A percentile compares a stretch with the other conserved stretches of the same genome.
These are phyloP conservation scores for Ganoderma multipileum DNA, from an alignment of 1,284 basidiomycete genomes.

Conservation along the genomic window DNA sequence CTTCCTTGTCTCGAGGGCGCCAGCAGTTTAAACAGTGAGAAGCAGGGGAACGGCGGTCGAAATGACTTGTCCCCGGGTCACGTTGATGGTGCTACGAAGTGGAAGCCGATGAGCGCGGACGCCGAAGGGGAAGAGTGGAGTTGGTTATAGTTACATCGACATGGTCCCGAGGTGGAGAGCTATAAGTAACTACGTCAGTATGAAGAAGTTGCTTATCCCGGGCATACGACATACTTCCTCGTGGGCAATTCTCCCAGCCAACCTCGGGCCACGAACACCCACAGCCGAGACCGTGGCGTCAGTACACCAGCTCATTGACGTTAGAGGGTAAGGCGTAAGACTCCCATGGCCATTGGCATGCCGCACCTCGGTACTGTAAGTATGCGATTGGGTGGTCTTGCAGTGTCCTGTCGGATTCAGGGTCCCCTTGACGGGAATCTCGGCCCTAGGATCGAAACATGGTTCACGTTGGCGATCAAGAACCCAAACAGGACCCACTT, in stretches of 20 bases:
- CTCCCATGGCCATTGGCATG: conserved; percentile 19
- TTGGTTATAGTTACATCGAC: neutral
- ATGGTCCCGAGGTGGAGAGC: neutral
- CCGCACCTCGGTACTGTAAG: neutral
- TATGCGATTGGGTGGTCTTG: conserved; percentile 11
- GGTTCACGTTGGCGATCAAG: conserved; percentile 6
- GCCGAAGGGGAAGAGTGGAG: neutral
- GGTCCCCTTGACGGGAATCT: conserved; percentile 15
- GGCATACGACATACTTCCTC: conserved; percentile 6
- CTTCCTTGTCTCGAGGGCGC: neutral
- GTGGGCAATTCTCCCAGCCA: conserved; percentile 1
- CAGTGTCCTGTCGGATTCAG: conserved; percentile 4
- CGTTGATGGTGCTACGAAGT: neutral
- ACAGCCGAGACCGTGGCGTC: conserved; percentile 8
- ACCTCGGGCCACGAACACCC: conserved; percentile 4
- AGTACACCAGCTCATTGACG: conserved; percentile 5
- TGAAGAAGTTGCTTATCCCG: neutral
- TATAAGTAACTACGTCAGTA: conserved; percentile 10
- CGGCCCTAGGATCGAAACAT: conserved; percentile 10
- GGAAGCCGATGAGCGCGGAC: neutral
- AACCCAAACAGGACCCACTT: conserved; percentile 8
- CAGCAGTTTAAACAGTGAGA: neutral
- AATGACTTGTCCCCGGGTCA: neutral
- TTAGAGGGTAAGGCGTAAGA: conserved; percentile 11
- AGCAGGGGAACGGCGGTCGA: neutral